Conservation (phyloP, 768 basidiomycete species). For the Gautieria morchelliformis region DNA sequence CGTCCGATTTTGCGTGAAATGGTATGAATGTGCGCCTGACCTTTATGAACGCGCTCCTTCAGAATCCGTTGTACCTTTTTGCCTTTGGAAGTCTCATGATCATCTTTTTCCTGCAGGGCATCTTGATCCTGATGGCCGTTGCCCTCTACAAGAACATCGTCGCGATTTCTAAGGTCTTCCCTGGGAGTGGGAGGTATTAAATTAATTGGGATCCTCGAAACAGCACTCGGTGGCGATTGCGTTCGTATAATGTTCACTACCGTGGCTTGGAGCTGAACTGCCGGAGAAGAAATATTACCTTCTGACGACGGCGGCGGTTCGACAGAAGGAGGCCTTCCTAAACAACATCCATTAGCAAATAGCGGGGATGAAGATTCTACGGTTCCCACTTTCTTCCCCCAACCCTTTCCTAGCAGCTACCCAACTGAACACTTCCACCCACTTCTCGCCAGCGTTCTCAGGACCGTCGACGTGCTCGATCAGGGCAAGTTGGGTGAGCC, state of each 20-base stretch:
- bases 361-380: constrained; percentile 20
- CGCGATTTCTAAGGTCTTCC: not conserved
- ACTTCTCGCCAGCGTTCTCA: constrained; percentile 69
- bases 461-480: constrained; percentile 79
- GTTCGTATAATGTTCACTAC: constrained; percentile 1
- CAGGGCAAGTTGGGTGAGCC: constrained; percentile 78
- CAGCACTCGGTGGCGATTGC: not conserved
- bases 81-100: constrained; percentile 25
- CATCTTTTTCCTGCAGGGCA: not conserved
- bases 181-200: constrained; percentile 8
- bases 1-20: constrained; percentile 71
- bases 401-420: constrained; percentile 55
- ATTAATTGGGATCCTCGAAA: constrained; percentile 4
- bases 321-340: constrained; percentile 1
- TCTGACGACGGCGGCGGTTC: constrained; percentile 5
- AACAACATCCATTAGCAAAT: not conserved
- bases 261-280: not conserved
- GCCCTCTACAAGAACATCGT: not conserved
- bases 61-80: constrained; percentile 72
- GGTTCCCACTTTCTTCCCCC: constrained; percentile 16
- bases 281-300: not conserved
- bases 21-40: constrained; percentile 61
- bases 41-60: constrained; percentile 64
- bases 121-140: not conserved
- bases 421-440: constrained; percentile 82